Base-by-base conservation (phyloP, 768 basidiomycete genomes). In the Agrocybe chaxingu region DNA sequence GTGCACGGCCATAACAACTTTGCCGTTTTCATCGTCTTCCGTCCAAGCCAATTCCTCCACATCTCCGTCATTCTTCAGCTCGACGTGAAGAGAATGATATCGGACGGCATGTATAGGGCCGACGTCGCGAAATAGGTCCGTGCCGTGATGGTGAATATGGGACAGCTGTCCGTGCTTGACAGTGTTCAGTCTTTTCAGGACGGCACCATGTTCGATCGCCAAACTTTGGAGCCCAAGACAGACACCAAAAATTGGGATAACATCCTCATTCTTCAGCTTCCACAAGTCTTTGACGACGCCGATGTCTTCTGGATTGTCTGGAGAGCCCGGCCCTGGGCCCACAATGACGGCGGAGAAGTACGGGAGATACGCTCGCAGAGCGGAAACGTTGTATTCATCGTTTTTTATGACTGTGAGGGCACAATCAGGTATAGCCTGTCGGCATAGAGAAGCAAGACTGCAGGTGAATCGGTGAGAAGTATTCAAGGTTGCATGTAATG, bases 101-200 rank as follows among this genome's bases (percentile, higher is more conserved):
- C 90, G 82, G 24, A 90, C 88, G 8, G 83, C 85, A 30, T 75
- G 64, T 16, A 83, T 75, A 8, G 69, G 48, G 4, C 71, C 75
- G 5, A 86, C 73, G 2, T 71, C 79, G 45, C 79, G 62, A 59
- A 91, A 92, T 16, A 92, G 65, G 38, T 82, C 83, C 9, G 62
- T 69, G 8, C 79, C 79, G 3, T 58, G 60, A 62, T 92, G 89
- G 12, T 76, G 60, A 18, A 93, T 75, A 40, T 63, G 57, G 6
- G 88, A 90, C 45, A 88, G 74, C 57, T 87, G 87, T 6, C 89
- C 88, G 58, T 90, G 88, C 61, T 90, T 91, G n/a, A 90, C 89
- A 40, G 80, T 72, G 12, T 72, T 59, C 40, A 92, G 68, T 51
- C 82, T 74, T 52, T 75, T 70, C n/a, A 92, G 63, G 10, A 55